Percentiles rank a stretch among this genome's conserved stretches.
phyloP scores from a whole-genome alignment of 805 yeast species.

The Candida piceae region DNA sequence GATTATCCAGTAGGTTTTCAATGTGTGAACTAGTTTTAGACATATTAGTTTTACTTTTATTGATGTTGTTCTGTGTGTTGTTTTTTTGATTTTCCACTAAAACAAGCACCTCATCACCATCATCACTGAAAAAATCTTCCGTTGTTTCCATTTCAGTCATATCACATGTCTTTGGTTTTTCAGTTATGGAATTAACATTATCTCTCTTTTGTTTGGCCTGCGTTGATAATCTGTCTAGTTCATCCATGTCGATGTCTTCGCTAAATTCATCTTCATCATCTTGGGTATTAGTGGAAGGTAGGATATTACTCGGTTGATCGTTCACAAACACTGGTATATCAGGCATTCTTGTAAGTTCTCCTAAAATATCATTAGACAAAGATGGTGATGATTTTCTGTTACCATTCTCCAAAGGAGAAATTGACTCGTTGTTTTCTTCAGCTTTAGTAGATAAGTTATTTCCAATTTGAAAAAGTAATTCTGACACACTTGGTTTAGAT shows the following conservation, averaged over 20 bases:
- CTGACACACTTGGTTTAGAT: slow-evolving; percentile 14
- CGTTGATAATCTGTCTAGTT: slow-evolving; percentile 18
- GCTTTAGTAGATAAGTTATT: slow-evolving; percentile 8
- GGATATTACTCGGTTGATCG: not conserved
- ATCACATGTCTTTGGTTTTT: slow-evolving; percentile 3
- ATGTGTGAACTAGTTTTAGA: not conserved
- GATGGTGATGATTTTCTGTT: not conserved
- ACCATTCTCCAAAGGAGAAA: not conserved
- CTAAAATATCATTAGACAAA: not conserved
- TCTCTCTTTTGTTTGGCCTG: slow-evolving; percentile 5
- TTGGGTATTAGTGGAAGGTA: not conserved
- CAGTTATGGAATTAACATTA: not conserved
- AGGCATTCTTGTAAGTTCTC: no score
- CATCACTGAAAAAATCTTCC: slow-evolving; percentile 25
- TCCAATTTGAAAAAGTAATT: slow-evolving; percentile 22
- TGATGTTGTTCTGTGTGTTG: not conserved
- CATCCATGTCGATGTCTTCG: slow-evolving; percentile 30
- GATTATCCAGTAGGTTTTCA: no score
- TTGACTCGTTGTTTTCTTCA: not conserved
- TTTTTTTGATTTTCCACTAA: slow-evolving; percentile 2
- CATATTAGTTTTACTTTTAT: not conserved
- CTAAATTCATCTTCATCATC: slow-evolving; percentile 21
- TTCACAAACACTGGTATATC: no score
- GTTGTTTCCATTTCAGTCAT: slow-evolving; percentile 2
- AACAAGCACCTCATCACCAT: slow-evolving; percentile 22